Conservation (phyloP, 2,329 filamentous ascomycete genomes). For the Ophiostoma himal-ulmi region DNA sequence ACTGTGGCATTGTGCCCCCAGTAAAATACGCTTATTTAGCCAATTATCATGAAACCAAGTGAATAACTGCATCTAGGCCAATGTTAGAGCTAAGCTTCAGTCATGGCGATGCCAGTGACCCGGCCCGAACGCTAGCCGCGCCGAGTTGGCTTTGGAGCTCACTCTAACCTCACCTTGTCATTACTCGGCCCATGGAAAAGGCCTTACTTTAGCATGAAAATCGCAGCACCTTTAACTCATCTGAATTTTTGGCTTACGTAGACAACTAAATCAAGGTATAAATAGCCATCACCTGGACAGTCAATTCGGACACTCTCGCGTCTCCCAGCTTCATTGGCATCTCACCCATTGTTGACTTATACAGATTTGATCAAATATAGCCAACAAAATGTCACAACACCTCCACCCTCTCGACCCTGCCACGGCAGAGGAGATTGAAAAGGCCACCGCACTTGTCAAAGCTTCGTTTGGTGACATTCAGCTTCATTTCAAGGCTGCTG, state of each 20-base stretch:
- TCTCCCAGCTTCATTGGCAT: background rate
- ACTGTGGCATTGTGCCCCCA: too few relatives aligned
- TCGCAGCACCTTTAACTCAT: background rate
- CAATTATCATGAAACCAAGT: background rate
- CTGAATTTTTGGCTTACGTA: background rate
- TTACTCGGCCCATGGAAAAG: background rate
- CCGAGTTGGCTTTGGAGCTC: background rate
- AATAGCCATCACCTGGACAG: background rate
- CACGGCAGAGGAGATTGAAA: slow-evolving; percentile 49
- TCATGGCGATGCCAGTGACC: background rate
- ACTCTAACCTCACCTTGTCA: background rate
- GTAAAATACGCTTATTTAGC: background rate
- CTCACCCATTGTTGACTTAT: background rate
- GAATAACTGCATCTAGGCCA: background rate
- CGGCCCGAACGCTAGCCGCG: background rate
- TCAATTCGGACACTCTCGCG: background rate
- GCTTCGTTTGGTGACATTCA: slow-evolving; percentile 51
- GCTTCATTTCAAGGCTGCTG: slow-evolving; percentile 58
- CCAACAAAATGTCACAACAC: background rate
- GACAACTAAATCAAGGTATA: background rate
- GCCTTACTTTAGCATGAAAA: background rate
- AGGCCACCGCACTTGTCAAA: slow-evolving; percentile 44
- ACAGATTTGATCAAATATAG: background rate
- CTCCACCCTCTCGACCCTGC: slow-evolving; percentile 56
- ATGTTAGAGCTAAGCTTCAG: background rate